Evolutionary conservation across 768 basidiomycete genomes (phyloP).

Genomic region (Mrakia gelida): DNA sequence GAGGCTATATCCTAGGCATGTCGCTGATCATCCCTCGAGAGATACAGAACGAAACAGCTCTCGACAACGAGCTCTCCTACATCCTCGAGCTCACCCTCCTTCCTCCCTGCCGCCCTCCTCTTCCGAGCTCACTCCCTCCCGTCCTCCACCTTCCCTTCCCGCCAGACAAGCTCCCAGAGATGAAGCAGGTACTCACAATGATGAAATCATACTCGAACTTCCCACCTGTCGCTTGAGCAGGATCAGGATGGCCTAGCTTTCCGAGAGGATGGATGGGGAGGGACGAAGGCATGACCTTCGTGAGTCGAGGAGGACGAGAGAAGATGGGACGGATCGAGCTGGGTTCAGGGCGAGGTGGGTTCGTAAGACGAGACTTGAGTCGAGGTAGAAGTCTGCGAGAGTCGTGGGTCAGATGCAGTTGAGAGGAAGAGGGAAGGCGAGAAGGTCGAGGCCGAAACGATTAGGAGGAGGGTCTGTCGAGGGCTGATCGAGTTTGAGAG

Average conservation of each 20-base stretch:
- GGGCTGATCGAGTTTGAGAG: no score
- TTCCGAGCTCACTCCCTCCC: not conserved
- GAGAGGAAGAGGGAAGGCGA: not conserved
- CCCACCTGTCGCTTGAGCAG: not conserved
- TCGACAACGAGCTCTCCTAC: not conserved
- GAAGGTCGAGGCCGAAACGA: not conserved
- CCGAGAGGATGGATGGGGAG: slow-evolving; percentile 21
- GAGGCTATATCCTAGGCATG: no score
- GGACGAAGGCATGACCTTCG: not conserved
- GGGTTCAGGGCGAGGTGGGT: not conserved
- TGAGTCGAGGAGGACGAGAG: not conserved
- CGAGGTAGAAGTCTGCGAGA: not conserved
- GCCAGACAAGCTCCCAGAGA: no score
- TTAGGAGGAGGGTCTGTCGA: no score
- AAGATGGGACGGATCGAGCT: not conserved
- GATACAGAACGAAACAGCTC: not conserved
- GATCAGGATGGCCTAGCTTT: slow-evolving; percentile 10
- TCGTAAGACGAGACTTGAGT: not conserved
- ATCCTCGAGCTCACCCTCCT: not conserved
- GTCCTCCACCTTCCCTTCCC: not conserved
- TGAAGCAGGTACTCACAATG: slow-evolving; percentile 11
- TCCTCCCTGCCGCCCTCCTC: not conserved
- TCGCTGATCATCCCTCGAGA: no score
- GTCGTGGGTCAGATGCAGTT: not conserved
- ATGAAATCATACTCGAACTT: slow-evolving; percentile 28